Base-by-base conservation (phyloP, 495 filamentous ascomycete species). In the Daldinia vernicosa region DNA sequence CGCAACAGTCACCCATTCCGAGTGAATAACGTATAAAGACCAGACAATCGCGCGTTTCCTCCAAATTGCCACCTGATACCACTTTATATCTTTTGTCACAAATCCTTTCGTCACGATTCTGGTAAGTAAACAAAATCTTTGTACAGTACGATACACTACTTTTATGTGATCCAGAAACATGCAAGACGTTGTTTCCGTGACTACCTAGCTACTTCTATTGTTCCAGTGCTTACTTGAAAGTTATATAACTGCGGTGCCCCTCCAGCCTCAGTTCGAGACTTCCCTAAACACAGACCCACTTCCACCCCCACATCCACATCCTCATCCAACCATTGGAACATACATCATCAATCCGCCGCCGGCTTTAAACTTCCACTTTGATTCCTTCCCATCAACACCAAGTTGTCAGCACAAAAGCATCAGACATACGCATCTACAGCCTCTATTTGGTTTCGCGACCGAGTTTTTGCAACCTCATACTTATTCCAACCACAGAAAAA, bases 401-500 rank as follows among this genome's bases (percentile, higher is more conserved):
- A 55, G 7, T 37, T 6, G n/a, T 27, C 27, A 52, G 5, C 30
- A 32, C 22, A 26, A 37, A 28, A 35, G 33, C 58, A 27, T 12
- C 24, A n/a, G 12, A 17, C 14, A 30, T 56, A 35, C 27, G 8
- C 30, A 35, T 24, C 4, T 24, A 8, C 22, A 47, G 22, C 14
- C 28, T 70, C 28, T 47, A 24, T 47, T 24, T 24, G 19, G 43
- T 24, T 47, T 47, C 9, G 60, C 60, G 45, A 69, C 27, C 51
- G 8, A 12, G 27, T 52, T 52, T 47, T 52, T 26, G 47, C 66
- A 37, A 57, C 8, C 27, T 11, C 15, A 40, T 69, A 58, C 43
- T 63, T 24, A 70, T 64, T 28, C 43, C 7, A 3, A 33, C 19
- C 11, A 58, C n/a, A 66, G 55, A 52, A 26, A 22, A 51, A 3